A percentile compares a stretch with the other conserved stretches of the same genome.
phyloP scores from a whole-genome alignment of 192 early-diverging fungal species.

The Umbelopsis sp. region DNA sequence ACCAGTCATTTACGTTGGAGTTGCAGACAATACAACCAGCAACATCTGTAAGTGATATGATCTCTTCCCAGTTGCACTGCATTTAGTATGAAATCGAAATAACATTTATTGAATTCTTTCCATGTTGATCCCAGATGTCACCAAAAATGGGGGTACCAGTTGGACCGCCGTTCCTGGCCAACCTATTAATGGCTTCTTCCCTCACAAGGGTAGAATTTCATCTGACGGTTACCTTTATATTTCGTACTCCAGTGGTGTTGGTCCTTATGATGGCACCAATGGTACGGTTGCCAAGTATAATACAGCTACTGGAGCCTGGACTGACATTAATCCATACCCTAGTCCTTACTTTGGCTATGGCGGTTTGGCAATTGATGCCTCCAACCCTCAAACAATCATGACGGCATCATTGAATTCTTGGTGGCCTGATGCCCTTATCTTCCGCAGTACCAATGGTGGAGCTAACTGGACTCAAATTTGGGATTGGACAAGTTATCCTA shows the following conservation, averaged over 20 bases:
- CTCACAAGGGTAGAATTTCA: background rate
- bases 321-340: background rate
- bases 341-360: background rate
- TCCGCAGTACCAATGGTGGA: background rate
- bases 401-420: background rate
- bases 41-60: background rate
- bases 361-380: background rate
- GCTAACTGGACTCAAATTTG: background rate
- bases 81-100: background rate
- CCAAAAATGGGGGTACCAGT: background rate
- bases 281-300: background rate
- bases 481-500: background rate
- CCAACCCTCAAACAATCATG: background rate
- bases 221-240: background rate
- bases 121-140: background rate
- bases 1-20: background rate
- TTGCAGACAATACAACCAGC: background rate
- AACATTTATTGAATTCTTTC: background rate
- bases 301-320: background rate
- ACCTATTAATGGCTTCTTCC: background rate
- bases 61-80: background rate
- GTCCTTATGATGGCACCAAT: background rate
- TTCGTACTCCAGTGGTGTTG: background rate
- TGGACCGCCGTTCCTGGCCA: background rate
- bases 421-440: slow-evolving; percentile 1